Conservation (phyloP, 2,329 filamentous ascomycete genomes). For the Grosmannia clavigera region DNA sequence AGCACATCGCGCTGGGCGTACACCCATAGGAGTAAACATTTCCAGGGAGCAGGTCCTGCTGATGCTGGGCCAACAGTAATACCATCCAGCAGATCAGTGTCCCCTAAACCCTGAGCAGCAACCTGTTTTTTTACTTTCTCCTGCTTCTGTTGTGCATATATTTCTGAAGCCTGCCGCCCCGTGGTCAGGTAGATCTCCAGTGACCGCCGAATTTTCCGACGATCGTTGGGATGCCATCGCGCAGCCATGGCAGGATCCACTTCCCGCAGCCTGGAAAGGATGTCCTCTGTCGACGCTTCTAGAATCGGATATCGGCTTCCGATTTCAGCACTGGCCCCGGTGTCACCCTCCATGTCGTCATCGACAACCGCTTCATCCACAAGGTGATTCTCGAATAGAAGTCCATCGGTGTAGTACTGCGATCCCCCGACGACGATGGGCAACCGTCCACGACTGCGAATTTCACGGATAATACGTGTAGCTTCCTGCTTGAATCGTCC, state of each 20-base stretch:
- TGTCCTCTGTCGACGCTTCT: conserved; percentile 53
- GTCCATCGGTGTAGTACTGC: conserved; percentile 84
- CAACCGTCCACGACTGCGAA: conserved; percentile 62
- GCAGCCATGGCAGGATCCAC: conserved; percentile 84
- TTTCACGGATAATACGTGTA: conserved; percentile 58
- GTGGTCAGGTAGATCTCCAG: conserved; percentile 82
- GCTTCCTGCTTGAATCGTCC: conserved; percentile 64
- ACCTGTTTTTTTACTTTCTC: conserved; percentile 14
- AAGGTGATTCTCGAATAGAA: conserved; percentile 68
- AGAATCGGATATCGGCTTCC: conserved; percentile 53
- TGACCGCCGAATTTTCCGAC: conserved; percentile 78
- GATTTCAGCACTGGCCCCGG: not conserved
- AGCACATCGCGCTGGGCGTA: conserved; percentile 60
- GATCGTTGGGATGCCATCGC: conserved; percentile 88
- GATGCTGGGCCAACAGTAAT: not conserved
- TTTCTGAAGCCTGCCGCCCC: conserved; percentile 67
- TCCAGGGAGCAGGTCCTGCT: conserved; percentile 24
- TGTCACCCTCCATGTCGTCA: not conserved
- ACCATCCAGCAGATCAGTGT: not conserved
- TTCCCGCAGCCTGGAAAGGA: conserved; percentile 60
- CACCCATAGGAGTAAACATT: conserved; percentile 73
- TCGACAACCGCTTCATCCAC: conserved; percentile 25
- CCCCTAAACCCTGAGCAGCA: not conserved
- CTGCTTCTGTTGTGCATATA: conserved; percentile 64
- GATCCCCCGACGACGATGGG: conserved; percentile 91